These are phyloP conservation scores for Agrocybe pediades DNA, from an alignment of 768 basidiomycete genomes.

Conservation along the genomic window DNA sequence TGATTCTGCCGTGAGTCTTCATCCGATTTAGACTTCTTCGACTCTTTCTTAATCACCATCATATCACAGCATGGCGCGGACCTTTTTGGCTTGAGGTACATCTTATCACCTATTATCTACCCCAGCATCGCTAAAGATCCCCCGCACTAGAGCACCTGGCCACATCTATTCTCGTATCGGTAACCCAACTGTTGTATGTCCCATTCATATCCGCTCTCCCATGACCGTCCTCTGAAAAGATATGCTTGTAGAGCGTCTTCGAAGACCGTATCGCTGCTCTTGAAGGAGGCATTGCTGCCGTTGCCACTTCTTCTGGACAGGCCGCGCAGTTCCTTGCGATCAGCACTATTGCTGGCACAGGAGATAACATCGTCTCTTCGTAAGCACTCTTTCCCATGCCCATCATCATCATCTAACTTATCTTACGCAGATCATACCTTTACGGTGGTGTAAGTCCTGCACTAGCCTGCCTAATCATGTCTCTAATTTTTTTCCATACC, in stretches of 20 bases:
- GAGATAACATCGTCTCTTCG: slow-evolving; percentile 82
- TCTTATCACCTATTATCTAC: not conserved
- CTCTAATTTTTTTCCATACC: not conserved
- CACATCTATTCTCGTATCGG: slow-evolving; percentile 70
- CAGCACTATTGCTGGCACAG: slow-evolving; percentile 55
- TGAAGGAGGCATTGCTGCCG: slow-evolving; percentile 78
- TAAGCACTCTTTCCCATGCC: slow-evolving; percentile 29
- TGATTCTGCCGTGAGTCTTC: slow-evolving; percentile 53
- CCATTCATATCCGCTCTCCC: not conserved
- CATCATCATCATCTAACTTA: not conserved
- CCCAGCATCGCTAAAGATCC: not conserved
- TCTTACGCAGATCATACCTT: slow-evolving; percentile 48
- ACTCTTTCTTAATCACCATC: not conserved
- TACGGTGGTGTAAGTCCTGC: slow-evolving; percentile 64
- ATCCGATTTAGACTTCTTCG: not conserved
- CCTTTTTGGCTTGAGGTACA: slow-evolving; percentile 62
- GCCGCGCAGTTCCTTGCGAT: slow-evolving; percentile 78
- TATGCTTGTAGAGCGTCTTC: slow-evolving; percentile 61
- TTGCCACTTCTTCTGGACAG: slow-evolving; percentile 76
- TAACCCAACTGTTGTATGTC: slow-evolving; percentile 64
- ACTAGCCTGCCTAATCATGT: not conserved
- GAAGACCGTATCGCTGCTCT: slow-evolving; percentile 78
- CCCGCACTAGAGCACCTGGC: slow-evolving; percentile 46
- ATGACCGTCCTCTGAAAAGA: not conserved
- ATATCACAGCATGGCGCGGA: slow-evolving; percentile 64